These are phyloP conservation scores for Fusarium palustre DNA, from an alignment of 2,329 filamentous ascomycete species.

Conservation along the genomic window DNA sequence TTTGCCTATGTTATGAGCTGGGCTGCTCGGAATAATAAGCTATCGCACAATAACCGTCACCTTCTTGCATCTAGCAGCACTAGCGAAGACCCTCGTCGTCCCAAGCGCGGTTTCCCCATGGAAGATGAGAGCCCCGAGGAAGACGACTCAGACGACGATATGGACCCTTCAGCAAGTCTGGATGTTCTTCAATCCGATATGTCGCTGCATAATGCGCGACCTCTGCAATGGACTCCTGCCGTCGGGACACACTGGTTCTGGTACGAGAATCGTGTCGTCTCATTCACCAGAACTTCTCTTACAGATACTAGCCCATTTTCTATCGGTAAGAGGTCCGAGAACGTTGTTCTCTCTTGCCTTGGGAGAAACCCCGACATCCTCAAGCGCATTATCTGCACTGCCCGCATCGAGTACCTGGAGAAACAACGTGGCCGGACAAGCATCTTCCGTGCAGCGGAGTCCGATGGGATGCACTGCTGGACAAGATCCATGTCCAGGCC, in stretches of 20 bases:
- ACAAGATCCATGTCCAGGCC: conserved; percentile 33
- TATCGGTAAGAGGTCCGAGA: not conserved
- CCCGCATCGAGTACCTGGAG: conserved; percentile 24
- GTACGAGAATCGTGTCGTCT: conserved; percentile 17
- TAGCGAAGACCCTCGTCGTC: not conserved
- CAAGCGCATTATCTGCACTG: conserved; percentile 30
- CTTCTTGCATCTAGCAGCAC: conserved; percentile 26
- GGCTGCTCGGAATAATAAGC: conserved; percentile 18
- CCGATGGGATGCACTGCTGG: conserved; percentile 11
- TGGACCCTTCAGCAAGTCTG: conserved; percentile 4
- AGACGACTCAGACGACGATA: not conserved
- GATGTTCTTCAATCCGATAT: conserved; percentile 26
- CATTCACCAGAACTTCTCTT: conserved; percentile 17
- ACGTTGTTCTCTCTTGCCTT: conserved; percentile 23
- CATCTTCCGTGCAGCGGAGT: conserved; percentile 19
- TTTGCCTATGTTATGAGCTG: conserved; percentile 34
- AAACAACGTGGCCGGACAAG: conserved; percentile 30
- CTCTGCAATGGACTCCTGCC: conserved; percentile 28
- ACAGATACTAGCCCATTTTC: not conserved
- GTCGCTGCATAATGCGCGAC: conserved; percentile 18
- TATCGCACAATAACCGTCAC: conserved; percentile 27
- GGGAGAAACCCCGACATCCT: conserved; percentile 24
- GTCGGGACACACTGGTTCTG: conserved; percentile 32
- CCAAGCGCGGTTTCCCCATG: not conserved
- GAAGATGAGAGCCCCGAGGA: not conserved